These are phyloP conservation scores for Ogataea methylovora DNA, from an alignment of 805 yeast genomes.

Conservation along the genomic window DNA sequence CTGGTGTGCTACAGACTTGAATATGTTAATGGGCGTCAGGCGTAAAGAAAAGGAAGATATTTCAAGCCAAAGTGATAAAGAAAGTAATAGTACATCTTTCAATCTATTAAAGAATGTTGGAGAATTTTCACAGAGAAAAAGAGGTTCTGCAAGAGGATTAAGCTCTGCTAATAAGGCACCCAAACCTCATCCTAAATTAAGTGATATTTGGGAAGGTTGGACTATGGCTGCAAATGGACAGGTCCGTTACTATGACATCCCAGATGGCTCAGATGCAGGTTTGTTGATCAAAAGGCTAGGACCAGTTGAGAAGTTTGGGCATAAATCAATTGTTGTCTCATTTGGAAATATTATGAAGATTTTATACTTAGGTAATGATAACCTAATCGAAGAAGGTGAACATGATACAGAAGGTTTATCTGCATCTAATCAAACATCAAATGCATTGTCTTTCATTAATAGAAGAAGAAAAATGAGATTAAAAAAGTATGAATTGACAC, in stretches of 20 bases:
- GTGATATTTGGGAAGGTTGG: constrained; percentile 73
- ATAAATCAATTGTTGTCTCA: constrained; percentile 65
- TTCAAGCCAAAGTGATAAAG: background rate
- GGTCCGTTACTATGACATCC: constrained; percentile 51
- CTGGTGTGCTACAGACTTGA: constrained; percentile 76
- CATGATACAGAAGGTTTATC: constrained; percentile 32
- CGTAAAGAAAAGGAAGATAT: constrained; percentile 30
- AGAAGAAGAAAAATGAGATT: constrained; percentile 27
- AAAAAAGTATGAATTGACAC: constrained; percentile 27
- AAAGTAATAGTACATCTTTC: background rate
- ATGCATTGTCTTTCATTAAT: constrained; percentile 26
- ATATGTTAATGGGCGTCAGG: constrained; percentile 64
- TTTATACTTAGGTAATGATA: constrained; percentile 69
- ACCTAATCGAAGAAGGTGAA: constrained; percentile 53
- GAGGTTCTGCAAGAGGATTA: background rate
- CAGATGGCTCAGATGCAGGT: constrained; percentile 35
- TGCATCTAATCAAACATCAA: constrained; percentile 22
- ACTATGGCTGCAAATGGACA: constrained; percentile 64
- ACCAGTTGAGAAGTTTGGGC: constrained; percentile 65
- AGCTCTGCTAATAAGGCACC: background rate
- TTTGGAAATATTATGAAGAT: constrained; percentile 71
- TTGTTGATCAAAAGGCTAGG: constrained; percentile 49
- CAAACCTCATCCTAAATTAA: constrained; percentile 23
- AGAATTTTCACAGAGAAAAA: background rate
- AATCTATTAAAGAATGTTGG: background rate